These are phyloP conservation scores for Crithidia brevicula DNA, from an alignment of 208 protist species.

Conservation along the genomic window DNA sequence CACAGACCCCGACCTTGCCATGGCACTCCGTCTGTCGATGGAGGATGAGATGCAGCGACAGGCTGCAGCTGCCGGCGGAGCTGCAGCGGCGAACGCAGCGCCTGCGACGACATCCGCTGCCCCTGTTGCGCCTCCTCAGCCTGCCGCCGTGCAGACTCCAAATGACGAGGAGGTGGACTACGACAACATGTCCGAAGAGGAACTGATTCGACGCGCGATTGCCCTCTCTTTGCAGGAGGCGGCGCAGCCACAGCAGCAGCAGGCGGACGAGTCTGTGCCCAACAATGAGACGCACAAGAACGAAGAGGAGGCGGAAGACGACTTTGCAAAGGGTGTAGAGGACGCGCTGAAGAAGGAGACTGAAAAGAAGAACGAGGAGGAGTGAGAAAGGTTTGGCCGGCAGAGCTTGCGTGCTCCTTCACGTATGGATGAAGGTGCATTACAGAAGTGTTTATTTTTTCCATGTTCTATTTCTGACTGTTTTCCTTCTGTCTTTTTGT, in stretches of 20 bases:
- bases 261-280: slow-evolving; percentile 1
- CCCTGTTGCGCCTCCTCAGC: slow-evolving; percentile 4
- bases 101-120: neutral
- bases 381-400: neutral
- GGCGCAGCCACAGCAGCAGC: slow-evolving; percentile 2
- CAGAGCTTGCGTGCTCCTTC: too few relatives aligned
- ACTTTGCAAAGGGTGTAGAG: slow-evolving; percentile 43
- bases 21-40: slow-evolving; percentile 95
- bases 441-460: too few relatives aligned
- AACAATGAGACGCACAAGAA: slow-evolving; percentile 16
- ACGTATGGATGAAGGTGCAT: too few relatives aligned
- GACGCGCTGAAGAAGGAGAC: slow-evolving; percentile 46
- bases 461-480: too few relatives aligned
- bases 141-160: neutral
- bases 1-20: slow-evolving; percentile 94
- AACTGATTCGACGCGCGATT: slow-evolving; percentile 80
- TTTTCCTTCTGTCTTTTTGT: too few relatives aligned
- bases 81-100: neutral
- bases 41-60: slow-evolving; percentile 94
- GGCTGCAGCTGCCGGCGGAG: slow-evolving; percentile 52
- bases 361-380: slow-evolving; percentile 30
- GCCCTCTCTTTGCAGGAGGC: slow-evolving; percentile 80
- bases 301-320: slow-evolving; percentile 38
- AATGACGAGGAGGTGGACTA: slow-evolving; percentile 30
- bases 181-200: slow-evolving; percentile 84